Evolutionary conservation across 2,329 filamentous ascomycete genomes (phyloP).

Genomic region (Botrytis paeoniae): DNA sequence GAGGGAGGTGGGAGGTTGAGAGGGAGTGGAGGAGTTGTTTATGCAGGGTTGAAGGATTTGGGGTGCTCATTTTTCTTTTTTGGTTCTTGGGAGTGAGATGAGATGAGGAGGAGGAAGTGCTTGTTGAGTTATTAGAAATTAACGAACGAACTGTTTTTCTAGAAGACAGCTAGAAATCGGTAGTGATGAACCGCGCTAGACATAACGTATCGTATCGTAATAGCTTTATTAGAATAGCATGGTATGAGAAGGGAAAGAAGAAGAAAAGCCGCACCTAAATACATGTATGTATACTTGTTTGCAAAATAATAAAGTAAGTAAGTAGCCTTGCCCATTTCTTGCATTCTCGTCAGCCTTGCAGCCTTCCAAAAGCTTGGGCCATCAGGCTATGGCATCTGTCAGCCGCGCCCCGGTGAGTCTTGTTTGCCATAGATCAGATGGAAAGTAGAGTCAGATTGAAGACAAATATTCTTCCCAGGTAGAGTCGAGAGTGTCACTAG

Average conservation of each 20-base stretch:
- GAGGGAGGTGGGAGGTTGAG: background rate
- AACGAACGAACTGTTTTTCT: background rate
- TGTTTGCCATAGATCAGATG: background rate
- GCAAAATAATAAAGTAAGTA: too few species aligned
- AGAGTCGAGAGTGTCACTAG: background rate
- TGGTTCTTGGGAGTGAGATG: background rate
- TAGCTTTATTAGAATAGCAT: background rate
- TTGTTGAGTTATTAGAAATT: background rate
- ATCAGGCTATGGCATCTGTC: background rate
- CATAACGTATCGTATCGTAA: background rate
- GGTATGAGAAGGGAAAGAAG: background rate
- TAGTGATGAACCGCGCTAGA: background rate
- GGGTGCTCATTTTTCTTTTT: background rate
- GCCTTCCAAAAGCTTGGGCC: background rate
- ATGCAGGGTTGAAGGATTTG: background rate
- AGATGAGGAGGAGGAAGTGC: background rate
- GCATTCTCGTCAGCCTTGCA: background rate
- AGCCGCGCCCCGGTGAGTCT: background rate
- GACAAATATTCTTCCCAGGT: background rate
- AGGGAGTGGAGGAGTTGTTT: slow-evolving; percentile 5
- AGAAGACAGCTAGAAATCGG: background rate
- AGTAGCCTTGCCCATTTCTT: background rate
- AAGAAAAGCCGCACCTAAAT: background rate
- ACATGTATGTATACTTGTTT: background rate
- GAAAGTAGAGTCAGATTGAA: background rate